Evolutionary conservation across 2,329 filamentous ascomycete genomes (phyloP).

Genomic region (Fusarium sp.): DNA sequence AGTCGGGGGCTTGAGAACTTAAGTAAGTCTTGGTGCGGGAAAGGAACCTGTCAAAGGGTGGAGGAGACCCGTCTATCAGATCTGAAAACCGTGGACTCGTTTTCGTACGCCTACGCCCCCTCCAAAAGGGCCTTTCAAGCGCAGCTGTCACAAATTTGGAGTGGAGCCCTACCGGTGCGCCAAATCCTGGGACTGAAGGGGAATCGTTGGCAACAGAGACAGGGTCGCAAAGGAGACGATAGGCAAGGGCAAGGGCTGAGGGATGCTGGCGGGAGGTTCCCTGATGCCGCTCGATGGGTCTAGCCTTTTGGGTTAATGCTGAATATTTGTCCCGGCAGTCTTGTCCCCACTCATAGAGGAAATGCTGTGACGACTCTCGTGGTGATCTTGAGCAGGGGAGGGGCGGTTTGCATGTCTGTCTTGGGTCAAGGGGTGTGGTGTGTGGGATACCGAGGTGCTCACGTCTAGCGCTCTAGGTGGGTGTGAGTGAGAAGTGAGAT

Average conservation of each 20-base stretch:
- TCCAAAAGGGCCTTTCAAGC: slow-evolving; percentile 41
- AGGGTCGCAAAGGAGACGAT: slow-evolving; percentile 42
- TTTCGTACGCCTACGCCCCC: slow-evolving; percentile 45
- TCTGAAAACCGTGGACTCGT: slow-evolving; percentile 47
- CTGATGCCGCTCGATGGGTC: slow-evolving; percentile 44
- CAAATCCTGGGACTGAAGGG: slow-evolving; percentile 49
- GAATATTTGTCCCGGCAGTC: slow-evolving; percentile 48
- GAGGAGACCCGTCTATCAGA: slow-evolving; percentile 51
- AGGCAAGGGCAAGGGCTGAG: slow-evolving; percentile 39
- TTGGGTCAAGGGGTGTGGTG: slow-evolving; percentile 26
- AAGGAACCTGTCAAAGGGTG: slow-evolving; percentile 50
- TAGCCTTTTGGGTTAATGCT: slow-evolving; percentile 40
- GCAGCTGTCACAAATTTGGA: slow-evolving; percentile 50
- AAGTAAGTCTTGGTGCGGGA: slow-evolving; percentile 51
- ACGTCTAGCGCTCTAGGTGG: slow-evolving; percentile 28
- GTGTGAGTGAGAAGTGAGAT: slow-evolving; percentile 49
- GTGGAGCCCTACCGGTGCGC: slow-evolving; percentile 44
- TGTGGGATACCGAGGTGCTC: slow-evolving; percentile 23
- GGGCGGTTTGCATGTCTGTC: slow-evolving; percentile 27
- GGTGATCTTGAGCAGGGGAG: slow-evolving; percentile 48
- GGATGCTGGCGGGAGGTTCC: slow-evolving; percentile 45
- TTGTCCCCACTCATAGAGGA: slow-evolving; percentile 40
- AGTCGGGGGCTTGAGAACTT: slow-evolving; percentile 51
- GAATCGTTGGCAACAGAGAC: slow-evolving; percentile 33
- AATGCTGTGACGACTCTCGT: slow-evolving; percentile 41